A percentile compares a stretch with the other conserved stretches of the same genome.
phyloP scores from a whole-genome alignment of 176 grass and related monocot genomes.

The Hordeum vulgare region MorexV3_pseudomolecules_assembly NC_058523.1:118444163-118444662 shows the following conservation, averaged over 20 bases:
- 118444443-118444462: neutral
- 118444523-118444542: neutral
- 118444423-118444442: neutral
- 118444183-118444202: no score
- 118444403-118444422: neutral
- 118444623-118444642: neutral
- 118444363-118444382: neutral
- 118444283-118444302: no score
- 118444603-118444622: slow-evolving; percentile 50
- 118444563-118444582: slow-evolving; percentile 45
- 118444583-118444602: slow-evolving; percentile 42
- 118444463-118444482: neutral
- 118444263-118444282: no score
- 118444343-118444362: slow-evolving; percentile 45
- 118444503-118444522: neutral
- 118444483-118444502: no score
- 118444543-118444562: slow-evolving; percentile 62
- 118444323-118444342: no score
- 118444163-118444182: no score
- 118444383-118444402: neutral
- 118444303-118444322: no score
- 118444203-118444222: no score
- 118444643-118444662: neutral
- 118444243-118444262: no score
- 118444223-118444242: no score